Evolutionary conservation across 768 basidiomycete genomes (phyloP).

Genomic region (Lactarius sanguifluus): DNA sequence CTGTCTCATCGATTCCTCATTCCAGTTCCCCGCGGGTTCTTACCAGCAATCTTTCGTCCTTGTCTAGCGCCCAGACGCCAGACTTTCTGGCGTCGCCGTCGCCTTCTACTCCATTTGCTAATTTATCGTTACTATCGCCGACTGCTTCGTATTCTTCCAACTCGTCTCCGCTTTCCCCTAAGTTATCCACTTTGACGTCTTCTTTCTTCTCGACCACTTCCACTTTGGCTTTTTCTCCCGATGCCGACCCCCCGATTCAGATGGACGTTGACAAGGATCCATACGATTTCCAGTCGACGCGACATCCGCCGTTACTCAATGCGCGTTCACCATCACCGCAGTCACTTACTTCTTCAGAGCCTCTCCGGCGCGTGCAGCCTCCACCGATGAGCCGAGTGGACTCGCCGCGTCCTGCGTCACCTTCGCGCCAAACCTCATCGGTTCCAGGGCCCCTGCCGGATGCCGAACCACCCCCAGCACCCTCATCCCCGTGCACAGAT

Average conservation of each 20-base stretch:
- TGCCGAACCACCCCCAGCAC: conserved; percentile 6
- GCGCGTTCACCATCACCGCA: conserved; percentile 18
- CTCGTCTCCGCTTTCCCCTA: conserved; percentile 31
- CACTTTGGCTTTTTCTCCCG: conserved; percentile 6
- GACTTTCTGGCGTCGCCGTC: conserved; percentile 22
- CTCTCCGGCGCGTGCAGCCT: conserved; percentile 12
- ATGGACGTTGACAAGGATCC: conserved; percentile 23
- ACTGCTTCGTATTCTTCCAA: conserved; percentile 27
- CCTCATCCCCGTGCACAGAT: background rate
- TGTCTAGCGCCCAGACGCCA: background rate
- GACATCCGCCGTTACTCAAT: background rate
- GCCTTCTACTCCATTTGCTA: conserved; percentile 47
- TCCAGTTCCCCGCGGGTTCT: conserved; percentile 20
- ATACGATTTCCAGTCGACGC: background rate
- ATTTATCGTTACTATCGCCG: conserved; percentile 48
- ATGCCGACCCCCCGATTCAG: conserved; percentile 12
- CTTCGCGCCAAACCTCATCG: background rate
- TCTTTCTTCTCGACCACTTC: conserved; percentile 18
- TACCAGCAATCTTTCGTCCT: conserved; percentile 18
- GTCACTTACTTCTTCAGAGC: conserved; percentile 11
- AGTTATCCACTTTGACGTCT: conserved; percentile 29
- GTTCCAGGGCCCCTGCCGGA: background rate
- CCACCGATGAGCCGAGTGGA: background rate
- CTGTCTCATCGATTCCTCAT: conserved; percentile 34
- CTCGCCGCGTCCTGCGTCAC: background rate